Conservation (phyloP, 140 eudicot species). For the Flaveria floridana region DNA sequence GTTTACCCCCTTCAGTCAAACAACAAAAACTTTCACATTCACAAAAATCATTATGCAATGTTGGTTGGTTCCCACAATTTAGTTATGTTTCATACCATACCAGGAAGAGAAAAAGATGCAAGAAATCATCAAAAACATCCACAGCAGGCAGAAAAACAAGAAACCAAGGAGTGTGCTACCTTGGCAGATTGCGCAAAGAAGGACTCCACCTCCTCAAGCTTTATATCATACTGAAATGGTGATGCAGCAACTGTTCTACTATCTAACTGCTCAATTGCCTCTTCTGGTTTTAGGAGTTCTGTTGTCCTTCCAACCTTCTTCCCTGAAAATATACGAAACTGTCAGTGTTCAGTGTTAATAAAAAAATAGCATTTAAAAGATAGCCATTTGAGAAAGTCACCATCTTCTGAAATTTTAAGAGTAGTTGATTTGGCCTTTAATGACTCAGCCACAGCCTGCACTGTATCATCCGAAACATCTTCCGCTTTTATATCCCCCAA, state of each 20-base stretch:
- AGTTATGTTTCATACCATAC: too few species aligned
- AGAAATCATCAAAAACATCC: too few species aligned
- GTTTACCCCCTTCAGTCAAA: not conserved
- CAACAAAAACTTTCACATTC: constrained; percentile 2
- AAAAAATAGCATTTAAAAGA: not conserved
- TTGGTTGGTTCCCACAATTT: not conserved
- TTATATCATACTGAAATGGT: constrained; percentile 68
- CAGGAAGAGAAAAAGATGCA: too few species aligned
- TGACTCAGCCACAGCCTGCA: constrained; percentile 74
- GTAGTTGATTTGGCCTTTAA: constrained; percentile 57
- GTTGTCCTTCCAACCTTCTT: constrained; percentile 73
- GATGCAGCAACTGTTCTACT: constrained; percentile 83
- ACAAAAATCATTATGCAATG: not conserved
- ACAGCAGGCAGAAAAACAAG: not conserved
- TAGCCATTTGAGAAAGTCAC: not conserved
- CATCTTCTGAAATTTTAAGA: constrained; percentile 80
- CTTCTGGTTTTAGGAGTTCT: constrained; percentile 67
- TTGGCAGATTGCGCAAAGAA: constrained; percentile 65
- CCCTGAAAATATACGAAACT: constrained; percentile 41
- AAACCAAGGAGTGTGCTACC: constrained; percentile 33
- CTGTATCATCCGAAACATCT: constrained; percentile 69
- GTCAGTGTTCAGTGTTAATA: not conserved
- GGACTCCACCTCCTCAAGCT: constrained; percentile 84
- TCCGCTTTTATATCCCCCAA: constrained; percentile 75
- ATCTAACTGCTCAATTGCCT: constrained; percentile 78